These are phyloP conservation scores for Aspergillus pseudonomiae DNA, from an alignment of 2,329 filamentous ascomycete species.

Conservation along the genomic window DNA sequence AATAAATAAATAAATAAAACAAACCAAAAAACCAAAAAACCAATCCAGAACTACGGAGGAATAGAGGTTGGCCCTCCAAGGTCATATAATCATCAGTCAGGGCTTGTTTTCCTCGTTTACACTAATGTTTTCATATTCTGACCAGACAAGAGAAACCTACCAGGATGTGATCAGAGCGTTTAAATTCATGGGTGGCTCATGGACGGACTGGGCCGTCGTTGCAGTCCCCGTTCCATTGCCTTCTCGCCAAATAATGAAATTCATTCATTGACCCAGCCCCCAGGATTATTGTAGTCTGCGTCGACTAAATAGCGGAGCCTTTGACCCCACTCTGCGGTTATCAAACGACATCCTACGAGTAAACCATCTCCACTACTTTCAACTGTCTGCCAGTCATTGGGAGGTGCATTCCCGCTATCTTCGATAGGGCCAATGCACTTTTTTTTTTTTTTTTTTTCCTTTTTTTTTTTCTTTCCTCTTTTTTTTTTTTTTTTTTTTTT, in stretches of 20 bases:
- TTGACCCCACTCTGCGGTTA: conserved; percentile 29
- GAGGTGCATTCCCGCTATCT: conserved; percentile 24
- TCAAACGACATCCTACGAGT: conserved; percentile 9
- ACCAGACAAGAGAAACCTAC: not conserved
- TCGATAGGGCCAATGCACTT: conserved; percentile 27
- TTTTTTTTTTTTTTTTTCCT: not conserved
- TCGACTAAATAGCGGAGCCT: conserved; percentile 20
- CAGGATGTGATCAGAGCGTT: not conserved
- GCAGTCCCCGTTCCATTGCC: conserved; percentile 17
- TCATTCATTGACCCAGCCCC: conserved; percentile 23
- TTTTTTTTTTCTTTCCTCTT: too few relatives aligned
- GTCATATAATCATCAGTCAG: too few relatives aligned
- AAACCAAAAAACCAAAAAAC: too few relatives aligned
- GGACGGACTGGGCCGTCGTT: conserved; percentile 7
- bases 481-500: too few relatives aligned
- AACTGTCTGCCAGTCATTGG: conserved; percentile 27
- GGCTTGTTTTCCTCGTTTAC: not conserved
- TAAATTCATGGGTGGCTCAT: not conserved
- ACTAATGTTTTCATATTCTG: not conserved
- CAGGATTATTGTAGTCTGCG: conserved; percentile 26
- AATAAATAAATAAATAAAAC: too few relatives aligned
- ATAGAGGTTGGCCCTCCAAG: too few relatives aligned
- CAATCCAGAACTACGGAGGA: too few relatives aligned
- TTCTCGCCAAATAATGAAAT: conserved; percentile 16
- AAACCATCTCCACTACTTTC: conserved; percentile 18